Base-by-base conservation (phyloP, 805 yeast genomes). In the Schwanniomyces yamadae region DNA sequence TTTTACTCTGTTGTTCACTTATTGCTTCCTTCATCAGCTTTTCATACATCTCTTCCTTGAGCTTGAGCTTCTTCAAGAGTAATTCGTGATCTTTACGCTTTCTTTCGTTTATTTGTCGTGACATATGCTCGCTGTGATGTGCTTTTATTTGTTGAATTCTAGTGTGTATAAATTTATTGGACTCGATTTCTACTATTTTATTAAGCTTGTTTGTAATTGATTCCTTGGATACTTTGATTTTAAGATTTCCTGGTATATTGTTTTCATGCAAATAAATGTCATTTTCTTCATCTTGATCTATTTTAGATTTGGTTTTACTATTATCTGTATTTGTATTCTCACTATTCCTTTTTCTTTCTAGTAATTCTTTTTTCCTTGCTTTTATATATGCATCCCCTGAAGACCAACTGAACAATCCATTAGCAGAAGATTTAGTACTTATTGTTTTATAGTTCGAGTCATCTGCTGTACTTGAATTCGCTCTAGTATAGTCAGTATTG, bases 321-420 rank as follows among this genome's bases (percentile, higher is more conserved):
- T n/a, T 17, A 4, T 25, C 21, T 13, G 19, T 23, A n/a, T 19
- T 6, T 5, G 12, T 16, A 11, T 16, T 13, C 2, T 27, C 29
- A 27, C 19, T 28, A 5, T 24, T 18, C 9, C 21, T 9, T 14
- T 29, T 15, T 6, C 6, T 15, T 9, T 22, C 28, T 39, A 42
- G 52, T 14, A 59, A 42, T 30, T 60, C 62, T 20, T 43, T 39
- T 38, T 55, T 59, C 20, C 71, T 48, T 1, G 56, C 55, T 16
- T 54, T 57, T 8, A 68, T 57, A 38, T 65, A 64, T 8, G 57
- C 52, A 31, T 68, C 74, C 20, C 64, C 59, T 1, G 72, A 64
- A 12, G 71, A 63, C 74, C 74, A 68, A 33, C 61, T 52, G 38
- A 68, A 68, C 24, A 68, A 51, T n/a, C 63, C 54, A 40, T 56